Evolutionary conservation across 495 filamentous ascomycete species (phyloP).

Genomic region (Neurospora sp.): DNA sequence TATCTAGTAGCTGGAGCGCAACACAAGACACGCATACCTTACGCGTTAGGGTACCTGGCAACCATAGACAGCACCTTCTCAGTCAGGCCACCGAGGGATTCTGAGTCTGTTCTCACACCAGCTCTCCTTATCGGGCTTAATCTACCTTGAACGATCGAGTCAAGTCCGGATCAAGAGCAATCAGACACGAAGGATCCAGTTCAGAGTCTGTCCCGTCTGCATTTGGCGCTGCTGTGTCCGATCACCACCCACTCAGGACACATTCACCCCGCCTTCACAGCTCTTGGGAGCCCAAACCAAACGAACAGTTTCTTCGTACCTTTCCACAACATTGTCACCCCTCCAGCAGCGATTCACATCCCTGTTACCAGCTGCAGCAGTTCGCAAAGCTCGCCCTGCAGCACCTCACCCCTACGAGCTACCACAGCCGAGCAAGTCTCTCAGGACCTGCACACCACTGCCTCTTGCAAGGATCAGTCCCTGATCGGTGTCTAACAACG

Average conservation of each 20-base stretch:
- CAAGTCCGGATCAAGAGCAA: background rate
- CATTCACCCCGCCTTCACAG: background rate
- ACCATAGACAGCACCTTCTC: background rate
- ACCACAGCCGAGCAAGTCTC: background rate
- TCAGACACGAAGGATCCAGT: background rate
- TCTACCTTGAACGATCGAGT: background rate
- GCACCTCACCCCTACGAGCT: background rate
- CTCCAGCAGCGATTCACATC: background rate
- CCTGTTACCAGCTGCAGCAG: background rate
- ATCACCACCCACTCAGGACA: background rate
- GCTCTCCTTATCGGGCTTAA: background rate
- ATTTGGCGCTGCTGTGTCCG: background rate
- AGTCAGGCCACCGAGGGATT: background rate
- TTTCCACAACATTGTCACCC: background rate
- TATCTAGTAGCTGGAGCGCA: background rate
- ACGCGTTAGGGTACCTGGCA: background rate
- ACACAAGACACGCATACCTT: background rate
- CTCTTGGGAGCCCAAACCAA: background rate
- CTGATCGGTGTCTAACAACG: slow-evolving; percentile 7
- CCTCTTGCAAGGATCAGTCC: slow-evolving; percentile 8
- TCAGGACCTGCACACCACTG: background rate
- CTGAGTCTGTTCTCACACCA: background rate
- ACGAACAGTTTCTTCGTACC: background rate
- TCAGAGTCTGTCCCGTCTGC: background rate
- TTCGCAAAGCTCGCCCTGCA: background rate